Base-by-base conservation (phyloP, 2,329 filamentous ascomycete species). In the Pyrenophora teres region DNA sequence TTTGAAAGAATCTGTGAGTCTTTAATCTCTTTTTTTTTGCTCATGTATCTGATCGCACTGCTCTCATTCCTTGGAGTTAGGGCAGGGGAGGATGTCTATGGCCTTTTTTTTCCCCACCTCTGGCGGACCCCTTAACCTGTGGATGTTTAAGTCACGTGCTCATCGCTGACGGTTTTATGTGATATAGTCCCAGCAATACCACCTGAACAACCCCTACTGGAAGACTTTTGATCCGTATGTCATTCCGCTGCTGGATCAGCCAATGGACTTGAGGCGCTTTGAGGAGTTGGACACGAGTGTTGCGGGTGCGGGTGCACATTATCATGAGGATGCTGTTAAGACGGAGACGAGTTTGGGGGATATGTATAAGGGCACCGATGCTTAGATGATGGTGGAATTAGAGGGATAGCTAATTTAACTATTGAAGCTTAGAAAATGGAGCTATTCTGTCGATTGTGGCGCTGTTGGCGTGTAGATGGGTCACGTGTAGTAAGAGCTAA, bases 151-250 rank as follows among this genome's bases (percentile, higher is more conserved):
- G 15, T 15, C 15, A 15, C 1, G 15, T 15, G 15, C 15, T 15
- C 15, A 15, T 15, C 15, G 15, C 15, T 15, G 15, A 15, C 15
- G 15, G 15, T 15, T 15, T 15, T 15, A 15, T 15, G 15, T 15
- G 15, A 15, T 15, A 15, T 15, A 15, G 73, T 68, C 61, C 23
- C 74, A 76, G 46, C 74, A 76, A 51, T 78, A 77, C 60, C 76
- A 80, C 53, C 70, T 79, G 6, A 73, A 69, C 65, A 89, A 89
- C 73, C 86, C 86, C 0, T 89, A 89, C 78, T 89, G 86, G 86
- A 82, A 88, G 77, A 89, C 87, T 0, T 90, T 90, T 63, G 87
- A 90, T 69, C 85, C 86, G 5, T 90, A 89, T 63, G 87, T 90
- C 25, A 78, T 84, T 40, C 88, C 87, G 2, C 68, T 90, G 51